Evolutionary conservation across 306 rosid genomes (phyloP), one percentile per base, ranked within the genome.

Genomic region (Castanea sativa): DNA sequence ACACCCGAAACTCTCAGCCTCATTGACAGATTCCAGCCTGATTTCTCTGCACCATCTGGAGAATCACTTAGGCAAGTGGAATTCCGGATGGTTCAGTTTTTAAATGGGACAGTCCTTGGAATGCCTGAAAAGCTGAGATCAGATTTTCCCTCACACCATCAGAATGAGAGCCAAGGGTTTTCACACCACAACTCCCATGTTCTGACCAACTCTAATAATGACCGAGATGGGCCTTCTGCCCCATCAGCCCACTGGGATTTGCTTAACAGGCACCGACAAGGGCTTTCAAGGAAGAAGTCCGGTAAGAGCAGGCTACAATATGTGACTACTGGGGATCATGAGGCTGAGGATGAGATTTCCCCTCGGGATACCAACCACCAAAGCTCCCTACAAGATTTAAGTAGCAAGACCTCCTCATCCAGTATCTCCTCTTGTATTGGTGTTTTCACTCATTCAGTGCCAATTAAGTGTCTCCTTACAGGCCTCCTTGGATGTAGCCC

Each of bases 41-140:
- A 95, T 89, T 95, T 95, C 76, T 75, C 97, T 30, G 90, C 97
- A 21, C 98, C 99, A 59, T 87, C 96, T 45, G 99, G 99, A 70
- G 99, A 93, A 84, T 90, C 99, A 23, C 96, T 95, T 59, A 86
- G 99, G 84, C 97, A 91, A 85, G 96, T 95, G 9, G 99, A 95
- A 74, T 93, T 91, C 79, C 93, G 95, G 63, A 91, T 91, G 97
- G 89, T 93, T 73, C 74, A 83, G 55, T 95, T 95, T 79, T 81
- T 95, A 76, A 93, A 92, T n/a, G 86, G 90, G 52, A 88, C 87
- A 29, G 85, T 95, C 61, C 69, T 91, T 74, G 96, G 88, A 65
- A 80, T 95, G 81, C 89, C 92, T 29, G 99, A 91, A 80, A 95
- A 92, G 85, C 79, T 89, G 78, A 91, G 94, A 81, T 71, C 85